Base-by-base conservation (phyloP, 805 yeast genomes). In the Metschnikowia orientalis region DNA sequence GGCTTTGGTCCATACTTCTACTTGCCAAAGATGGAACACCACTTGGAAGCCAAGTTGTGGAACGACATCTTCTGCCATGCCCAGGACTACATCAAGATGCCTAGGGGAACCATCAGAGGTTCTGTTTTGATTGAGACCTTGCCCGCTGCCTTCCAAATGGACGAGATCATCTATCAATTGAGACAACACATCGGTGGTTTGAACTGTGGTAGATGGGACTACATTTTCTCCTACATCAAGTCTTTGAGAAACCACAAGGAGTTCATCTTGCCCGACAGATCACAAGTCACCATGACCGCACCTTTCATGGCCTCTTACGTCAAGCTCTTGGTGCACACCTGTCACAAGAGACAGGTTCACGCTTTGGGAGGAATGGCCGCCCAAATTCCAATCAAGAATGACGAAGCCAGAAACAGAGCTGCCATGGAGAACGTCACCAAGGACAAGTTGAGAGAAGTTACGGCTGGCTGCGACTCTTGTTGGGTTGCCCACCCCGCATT, bases 311-410 rank as follows among this genome's bases (percentile, higher is more conserved):
- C 81, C 17, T 75, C 83, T 11, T 83, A 83, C 53, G 90, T 82
- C 34, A 76, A 77, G 48, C 71, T 79, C 50, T 67, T 83, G 57
- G 85, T 83, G 46, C 71, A 79, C 56, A 75, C 77, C 27, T 79
- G 87, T 59, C 94, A 83, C 56, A 69, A 75, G 50, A 73, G 90
- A 63, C 82, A 80, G 42, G 90, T 82, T 26, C 89, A 82, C 53
- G 90, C 90, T 12, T 80, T 83, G 78, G 92, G 94, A 48, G 94
- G 94, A 48, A 83, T 83, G 94, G 90, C 92, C 44, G 90, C 90
- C 4, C 84, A 81, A 46, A 81, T 83, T 48, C 90, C 92, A 43
- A 82, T 82, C 61, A 82, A 82, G 57, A 69, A 75, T 44, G 88
- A 83, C 51, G 64, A 70, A 20, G 73, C 64, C 39, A 74, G 77